Base-by-base conservation (phyloP, 2,329 filamentous ascomycete genomes). In the Botrytis cinerea region DNA sequence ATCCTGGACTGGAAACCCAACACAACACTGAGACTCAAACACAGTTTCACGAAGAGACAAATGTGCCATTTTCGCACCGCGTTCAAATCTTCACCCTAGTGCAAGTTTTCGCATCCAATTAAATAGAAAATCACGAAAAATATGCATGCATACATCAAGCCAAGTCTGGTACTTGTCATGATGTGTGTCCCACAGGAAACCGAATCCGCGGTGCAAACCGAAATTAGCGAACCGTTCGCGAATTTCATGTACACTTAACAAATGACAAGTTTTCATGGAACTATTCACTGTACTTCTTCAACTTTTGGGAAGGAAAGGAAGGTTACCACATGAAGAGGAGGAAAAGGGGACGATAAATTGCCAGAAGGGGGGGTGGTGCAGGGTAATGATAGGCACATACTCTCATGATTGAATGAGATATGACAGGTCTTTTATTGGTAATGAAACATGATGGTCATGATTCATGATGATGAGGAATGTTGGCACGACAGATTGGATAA, bases 201-300 rank as follows among this genome's bases (percentile, higher is more conserved):
- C 78, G 77, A 79, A 79, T 77, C 79, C 76, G 76, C 79, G 78
- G 79, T 77, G 73, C 73, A 73, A 70, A 70, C 48, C 60, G 59
- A 73, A 59, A 64, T 40, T 18, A 68, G 28, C 38, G 48, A 57
- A 22, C 32, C 38, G 16, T 70, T 64, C 59, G 51, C 69, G 18
- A 69, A 59, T 54, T 69, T 60, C 51, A 71, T 71, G 59, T 64
- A 71, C 57, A 32, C 35, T 32, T 1, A 32, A 45, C 28, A 62
- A 22, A 60, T 8, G 68, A 62, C 68, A 70, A 70, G 68, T 46
- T 70, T 70, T 70, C 69, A 71, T 63, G 40, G 59, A 71, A 63
- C 32, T 18, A 14, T 40, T 46, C 22, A 54, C 43, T 54, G 25
- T 22, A 54, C 45, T 64, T 48, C 43, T 64, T 64, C 57, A 28